Evolutionary conservation across 1,139 yeast species (phyloP).

Genomic region (Blastobotrys niveus): DNA sequence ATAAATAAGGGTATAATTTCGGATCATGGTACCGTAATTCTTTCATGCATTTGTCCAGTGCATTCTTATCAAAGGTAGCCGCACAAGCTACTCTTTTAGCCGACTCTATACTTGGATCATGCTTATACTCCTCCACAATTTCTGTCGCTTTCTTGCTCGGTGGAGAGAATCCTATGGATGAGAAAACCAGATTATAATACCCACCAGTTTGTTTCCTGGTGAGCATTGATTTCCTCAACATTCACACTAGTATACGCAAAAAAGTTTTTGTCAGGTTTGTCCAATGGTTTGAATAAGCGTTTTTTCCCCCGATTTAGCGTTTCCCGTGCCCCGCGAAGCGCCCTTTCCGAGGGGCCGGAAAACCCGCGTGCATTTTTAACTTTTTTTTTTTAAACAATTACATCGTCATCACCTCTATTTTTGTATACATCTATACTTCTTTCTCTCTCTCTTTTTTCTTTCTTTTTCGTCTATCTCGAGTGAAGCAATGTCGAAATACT

Average conservation of each 20-base stretch:
- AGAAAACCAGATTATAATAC: too few relatives aligned
- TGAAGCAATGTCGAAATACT: slow-evolving; percentile 20
- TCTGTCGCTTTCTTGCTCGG: neutral
- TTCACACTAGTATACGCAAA: too few relatives aligned
- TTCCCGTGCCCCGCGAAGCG: too few relatives aligned
- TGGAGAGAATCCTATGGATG: neutral
- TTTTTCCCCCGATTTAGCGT: too few relatives aligned
- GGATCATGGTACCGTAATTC: neutral
- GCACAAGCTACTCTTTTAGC: neutral
- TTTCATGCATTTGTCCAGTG: neutral
- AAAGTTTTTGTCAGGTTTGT: too few relatives aligned
- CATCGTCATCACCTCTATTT: neutral
- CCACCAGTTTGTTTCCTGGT: too few relatives aligned
- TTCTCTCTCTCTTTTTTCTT: neutral
- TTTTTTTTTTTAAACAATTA: too few relatives aligned
- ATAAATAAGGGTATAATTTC: slow-evolving; percentile 4
- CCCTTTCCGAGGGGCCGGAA: too few relatives aligned
- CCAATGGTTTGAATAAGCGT: too few relatives aligned
- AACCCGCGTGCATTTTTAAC: too few relatives aligned
- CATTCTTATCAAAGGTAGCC: neutral
- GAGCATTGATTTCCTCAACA: too few relatives aligned
- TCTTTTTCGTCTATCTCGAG: neutral
- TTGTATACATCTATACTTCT: neutral
- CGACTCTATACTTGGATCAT: neutral
- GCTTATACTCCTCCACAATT: neutral